phyloP scores from a whole-genome alignment of 257 asterid genomes.

The Solanum rostratum region DNA sequence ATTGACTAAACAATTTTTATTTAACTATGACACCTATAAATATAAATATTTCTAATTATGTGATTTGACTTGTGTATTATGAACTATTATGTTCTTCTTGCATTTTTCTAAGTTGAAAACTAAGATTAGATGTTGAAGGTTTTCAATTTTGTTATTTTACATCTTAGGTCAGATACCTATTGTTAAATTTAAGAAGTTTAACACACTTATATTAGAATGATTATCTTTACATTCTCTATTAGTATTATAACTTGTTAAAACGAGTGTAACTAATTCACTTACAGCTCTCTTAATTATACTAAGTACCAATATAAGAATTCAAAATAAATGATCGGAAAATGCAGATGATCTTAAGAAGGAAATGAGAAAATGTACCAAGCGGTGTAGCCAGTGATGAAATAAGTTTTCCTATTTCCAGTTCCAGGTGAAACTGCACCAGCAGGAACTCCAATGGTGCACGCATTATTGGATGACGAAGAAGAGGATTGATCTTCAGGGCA shows the following conservation, averaged over 20 bases:
- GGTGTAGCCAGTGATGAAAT: neutral
- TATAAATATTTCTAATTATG: neutral
- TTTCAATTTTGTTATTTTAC: neutral
- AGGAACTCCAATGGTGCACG: neutral
- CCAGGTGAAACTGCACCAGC: neutral
- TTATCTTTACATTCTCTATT: too few relatives aligned
- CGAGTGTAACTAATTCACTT: neutral
- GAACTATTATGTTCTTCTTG: too few relatives aligned
- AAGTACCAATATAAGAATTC: neutral
- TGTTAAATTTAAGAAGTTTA: neutral
- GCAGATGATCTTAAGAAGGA: neutral
- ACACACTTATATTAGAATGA: neutral
- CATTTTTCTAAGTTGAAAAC: neutral
- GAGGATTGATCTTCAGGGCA: constrained; percentile 25
- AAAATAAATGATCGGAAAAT: neutral
- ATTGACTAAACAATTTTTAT: neutral
- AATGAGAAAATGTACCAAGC: neutral
- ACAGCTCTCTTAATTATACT: neutral
- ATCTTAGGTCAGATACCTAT: too few relatives aligned
- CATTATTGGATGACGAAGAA: neutral
- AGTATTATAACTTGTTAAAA: too few relatives aligned
- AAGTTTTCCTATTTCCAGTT: neutral
- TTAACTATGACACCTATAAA: neutral
- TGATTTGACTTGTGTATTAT: neutral
- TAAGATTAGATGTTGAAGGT: neutral